phyloP scores from a whole-genome alignment of 1,284 basidiomycete species.

The Athelia psychrophila region DNA sequence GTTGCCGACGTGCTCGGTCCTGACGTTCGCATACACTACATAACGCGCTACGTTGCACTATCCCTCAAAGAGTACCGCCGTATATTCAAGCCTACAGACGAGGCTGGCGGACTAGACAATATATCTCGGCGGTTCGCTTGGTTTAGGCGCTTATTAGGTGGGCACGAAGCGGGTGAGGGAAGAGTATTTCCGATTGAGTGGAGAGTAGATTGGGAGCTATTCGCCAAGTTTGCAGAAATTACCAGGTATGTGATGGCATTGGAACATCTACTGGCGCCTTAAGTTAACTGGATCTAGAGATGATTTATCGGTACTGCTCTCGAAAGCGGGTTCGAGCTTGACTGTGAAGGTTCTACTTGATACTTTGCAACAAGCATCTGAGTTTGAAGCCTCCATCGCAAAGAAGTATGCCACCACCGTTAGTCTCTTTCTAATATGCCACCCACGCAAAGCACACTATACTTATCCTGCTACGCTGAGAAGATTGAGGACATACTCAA shows the following conservation, averaged over 20 bases:
- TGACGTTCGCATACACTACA: conserved; percentile 77
- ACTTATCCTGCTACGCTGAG: conserved; percentile 1
- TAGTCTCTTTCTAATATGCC: conserved; percentile 23
- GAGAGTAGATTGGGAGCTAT: conserved; percentile 79
- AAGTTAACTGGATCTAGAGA: conserved; percentile 44
- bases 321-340: conserved; percentile 68
- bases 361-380: conserved; percentile 78
- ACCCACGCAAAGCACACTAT: neutral
- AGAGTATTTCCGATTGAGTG: conserved; percentile 81
- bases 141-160: conserved; percentile 90
- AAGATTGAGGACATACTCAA: conserved; percentile 57
- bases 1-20: conserved; percentile 85
- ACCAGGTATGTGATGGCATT: conserved; percentile 57
- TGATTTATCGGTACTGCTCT: conserved; percentile 63
- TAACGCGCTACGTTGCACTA: conserved; percentile 88
- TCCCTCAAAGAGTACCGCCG: conserved; percentile 96
- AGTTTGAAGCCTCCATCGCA: conserved; percentile 80
- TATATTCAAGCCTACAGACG: conserved; percentile 90
- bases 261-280: neutral
- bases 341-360: conserved; percentile 81
- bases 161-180: conserved; percentile 86
- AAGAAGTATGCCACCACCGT: conserved; percentile 81
- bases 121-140: conserved; percentile 92
- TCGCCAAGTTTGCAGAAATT: conserved; percentile 82
- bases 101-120: conserved; percentile 97